These are phyloP conservation scores for Nyctanthes arbortristis DNA, from an alignment of 257 asterid species.

Conservation along the genomic window DNA sequence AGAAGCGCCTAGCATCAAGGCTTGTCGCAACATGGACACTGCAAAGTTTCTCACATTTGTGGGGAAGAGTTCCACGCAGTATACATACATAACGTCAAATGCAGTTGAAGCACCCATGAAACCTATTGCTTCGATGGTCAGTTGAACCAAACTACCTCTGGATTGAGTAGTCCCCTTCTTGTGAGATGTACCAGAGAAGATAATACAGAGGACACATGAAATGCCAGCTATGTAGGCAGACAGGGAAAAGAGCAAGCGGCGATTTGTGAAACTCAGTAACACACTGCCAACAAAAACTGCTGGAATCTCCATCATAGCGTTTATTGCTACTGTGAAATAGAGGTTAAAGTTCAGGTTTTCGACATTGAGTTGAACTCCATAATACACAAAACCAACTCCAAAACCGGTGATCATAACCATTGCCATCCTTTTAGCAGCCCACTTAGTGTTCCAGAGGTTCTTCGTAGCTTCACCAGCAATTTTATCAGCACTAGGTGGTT, in stretches of 20 bases:
- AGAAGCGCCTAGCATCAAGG: constrained; percentile 56
- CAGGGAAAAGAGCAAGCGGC: constrained; percentile 40
- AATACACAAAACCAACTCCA: constrained; percentile 57
- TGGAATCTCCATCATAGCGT: constrained; percentile 65
- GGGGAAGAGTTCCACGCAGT: constrained; percentile 58
- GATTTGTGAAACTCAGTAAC: constrained; percentile 39
- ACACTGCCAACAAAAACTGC: constrained; percentile 57
- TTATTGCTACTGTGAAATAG: constrained; percentile 51
- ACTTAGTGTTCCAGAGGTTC: constrained; percentile 43
- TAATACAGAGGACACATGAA: constrained; percentile 39
- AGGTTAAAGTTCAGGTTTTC: constrained; percentile 58
- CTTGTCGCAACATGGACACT: constrained; percentile 53
- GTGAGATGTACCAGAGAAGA: constrained; percentile 29
- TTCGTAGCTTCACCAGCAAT: constrained; percentile 9
- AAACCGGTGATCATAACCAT: constrained; percentile 53
- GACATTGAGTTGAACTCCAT: constrained; percentile 59
- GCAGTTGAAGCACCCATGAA: constrained; percentile 58
- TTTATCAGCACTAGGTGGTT: constrained; percentile 28
- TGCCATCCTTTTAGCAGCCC: constrained; percentile 57
- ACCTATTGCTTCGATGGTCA: constrained; percentile 42
- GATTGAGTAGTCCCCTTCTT: constrained; percentile 3
- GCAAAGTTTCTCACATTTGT: constrained; percentile 48
- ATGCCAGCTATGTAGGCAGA: constrained; percentile 45
- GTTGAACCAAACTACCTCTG: constrained; percentile 42
- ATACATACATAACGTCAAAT: constrained; percentile 50